Percentiles rank a stretch among this genome's conserved stretches.
phyloP scores from a whole-genome alignment of 176 grass and related monocot species.

The Avena insularis region DNA sequence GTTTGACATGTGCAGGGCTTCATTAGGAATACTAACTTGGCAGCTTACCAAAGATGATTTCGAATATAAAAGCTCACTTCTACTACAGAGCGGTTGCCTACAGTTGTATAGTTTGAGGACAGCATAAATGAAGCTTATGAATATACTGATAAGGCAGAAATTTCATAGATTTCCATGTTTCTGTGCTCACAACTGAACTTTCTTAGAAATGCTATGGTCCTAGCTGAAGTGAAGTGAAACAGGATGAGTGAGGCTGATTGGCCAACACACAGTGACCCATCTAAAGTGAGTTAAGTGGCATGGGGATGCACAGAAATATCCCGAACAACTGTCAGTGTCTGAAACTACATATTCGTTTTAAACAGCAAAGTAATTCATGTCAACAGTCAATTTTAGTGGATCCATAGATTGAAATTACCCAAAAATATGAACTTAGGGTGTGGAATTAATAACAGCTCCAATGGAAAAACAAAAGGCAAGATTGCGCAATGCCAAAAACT shows the following conservation, averaged over 20 bases:
- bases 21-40: neutral
- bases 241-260: neutral
- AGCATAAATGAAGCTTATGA: conserved; percentile 27
- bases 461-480: neutral
- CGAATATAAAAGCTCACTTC: neutral
- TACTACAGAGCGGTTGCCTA: neutral
- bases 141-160: neutral
- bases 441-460: neutral
- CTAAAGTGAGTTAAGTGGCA: conserved; percentile 6
- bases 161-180: neutral
- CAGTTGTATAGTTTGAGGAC: neutral
- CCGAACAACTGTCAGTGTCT: neutral
- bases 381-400: neutral
- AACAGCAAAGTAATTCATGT: neutral
- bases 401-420: neutral
- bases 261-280: neutral
- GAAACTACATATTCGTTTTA: neutral
- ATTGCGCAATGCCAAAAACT: neutral
- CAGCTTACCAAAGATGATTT: neutral
- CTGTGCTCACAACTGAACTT: neutral
- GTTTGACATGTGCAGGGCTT: neutral
- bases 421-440: neutral
- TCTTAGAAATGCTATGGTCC: neutral
- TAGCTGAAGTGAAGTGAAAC: conserved; percentile 9
- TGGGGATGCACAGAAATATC: neutral